These are phyloP conservation scores for Cyberlindnera nakhonratchasimensis DNA, from an alignment of 805 yeast genomes.

Conservation along the genomic window DNA sequence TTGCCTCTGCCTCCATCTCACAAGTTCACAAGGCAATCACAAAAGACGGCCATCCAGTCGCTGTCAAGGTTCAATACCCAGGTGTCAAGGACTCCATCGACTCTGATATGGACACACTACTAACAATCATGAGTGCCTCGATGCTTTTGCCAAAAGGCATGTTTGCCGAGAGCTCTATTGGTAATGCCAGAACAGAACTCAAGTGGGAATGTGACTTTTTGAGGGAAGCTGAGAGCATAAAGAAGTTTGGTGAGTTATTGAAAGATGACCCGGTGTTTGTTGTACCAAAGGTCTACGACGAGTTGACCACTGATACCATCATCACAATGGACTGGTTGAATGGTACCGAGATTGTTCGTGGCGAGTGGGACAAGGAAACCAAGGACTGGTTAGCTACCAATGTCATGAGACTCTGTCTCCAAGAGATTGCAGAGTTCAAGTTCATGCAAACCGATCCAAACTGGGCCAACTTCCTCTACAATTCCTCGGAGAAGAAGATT, in stretches of 20 bases:
- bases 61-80: slow-evolving; percentile 95
- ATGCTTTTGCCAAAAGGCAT: slow-evolving; percentile 85
- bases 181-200: slow-evolving; percentile 86
- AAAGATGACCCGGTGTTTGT: slow-evolving; percentile 58
- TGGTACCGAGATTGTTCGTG: slow-evolving; percentile 79
- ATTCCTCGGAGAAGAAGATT: slow-evolving; percentile 62
- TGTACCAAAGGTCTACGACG: slow-evolving; percentile 79
- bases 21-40: slow-evolving; percentile 88
- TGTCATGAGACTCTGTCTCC: slow-evolving; percentile 81
- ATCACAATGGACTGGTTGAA: slow-evolving; percentile 86
- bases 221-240: slow-evolving; percentile 79
- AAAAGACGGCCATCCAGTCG: slow-evolving; percentile 67
- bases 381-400: slow-evolving; percentile 79
- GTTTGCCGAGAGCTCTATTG: slow-evolving; percentile 87
- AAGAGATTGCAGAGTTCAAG: slow-evolving; percentile 77
- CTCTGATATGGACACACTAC: slow-evolving; percentile 83
- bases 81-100: slow-evolving; percentile 94
- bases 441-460: slow-evolving; percentile 99
- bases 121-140: slow-evolving; percentile 82
- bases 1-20: slow-evolving; percentile 97
- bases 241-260: slow-evolving; percentile 60
- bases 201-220: slow-evolving; percentile 98
- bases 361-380: slow-evolving; percentile 68
- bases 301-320: slow-evolving; percentile 75
- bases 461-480: slow-evolving; percentile 96